phyloP scores from a whole-genome alignment of 2,329 filamentous ascomycete species.

The Fusarium sp. region DNA sequence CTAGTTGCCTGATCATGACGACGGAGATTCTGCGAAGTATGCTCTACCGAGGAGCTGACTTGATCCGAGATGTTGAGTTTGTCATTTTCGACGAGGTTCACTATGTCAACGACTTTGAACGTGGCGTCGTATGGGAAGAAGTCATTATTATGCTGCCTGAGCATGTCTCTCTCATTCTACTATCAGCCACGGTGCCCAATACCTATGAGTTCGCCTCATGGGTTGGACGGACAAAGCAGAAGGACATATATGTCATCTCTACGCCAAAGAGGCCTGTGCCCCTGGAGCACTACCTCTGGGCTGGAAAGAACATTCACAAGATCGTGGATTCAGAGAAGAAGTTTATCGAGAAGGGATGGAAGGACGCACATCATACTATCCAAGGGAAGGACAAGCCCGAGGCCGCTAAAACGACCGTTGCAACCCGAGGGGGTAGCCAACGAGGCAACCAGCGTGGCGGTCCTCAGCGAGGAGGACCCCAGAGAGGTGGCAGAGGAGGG shows the following conservation, averaged over 20 bases:
- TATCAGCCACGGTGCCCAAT: constrained; percentile 97
- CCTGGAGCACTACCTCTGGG: constrained; percentile 96
- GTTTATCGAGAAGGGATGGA: constrained; percentile 94
- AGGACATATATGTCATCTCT: constrained; percentile 98
- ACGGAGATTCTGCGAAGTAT: constrained; percentile 98
- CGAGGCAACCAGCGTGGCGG: constrained; percentile 49
- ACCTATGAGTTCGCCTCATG: constrained; percentile 98
- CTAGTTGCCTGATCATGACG: constrained; percentile 99
- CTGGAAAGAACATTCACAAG: constrained; percentile 89
- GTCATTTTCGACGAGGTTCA: constrained; percentile 99
- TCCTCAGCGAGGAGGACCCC: constrained; percentile 53
- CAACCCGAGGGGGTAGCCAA: constrained; percentile 51
- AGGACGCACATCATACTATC: constrained; percentile 85
- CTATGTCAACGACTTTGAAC: constrained; percentile 95
- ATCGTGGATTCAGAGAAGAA: constrained; percentile 94
- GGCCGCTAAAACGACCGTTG: constrained; percentile 49
- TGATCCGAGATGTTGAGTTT: constrained; percentile 97
- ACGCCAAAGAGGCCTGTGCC: constrained; percentile 95
- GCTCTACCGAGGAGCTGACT: constrained; percentile 94
- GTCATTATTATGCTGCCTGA: constrained; percentile 99
- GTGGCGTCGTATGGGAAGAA: constrained; percentile 99
- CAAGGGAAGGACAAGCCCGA: constrained; percentile 84
- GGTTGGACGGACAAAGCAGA: constrained; percentile 98
- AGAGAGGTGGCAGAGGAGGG: constrained; percentile 60
- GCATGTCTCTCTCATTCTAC: constrained; percentile 92